phyloP scores from a whole-genome alignment of 2,329 filamentous ascomycete species.

The Aspergillus sergii region DNA sequence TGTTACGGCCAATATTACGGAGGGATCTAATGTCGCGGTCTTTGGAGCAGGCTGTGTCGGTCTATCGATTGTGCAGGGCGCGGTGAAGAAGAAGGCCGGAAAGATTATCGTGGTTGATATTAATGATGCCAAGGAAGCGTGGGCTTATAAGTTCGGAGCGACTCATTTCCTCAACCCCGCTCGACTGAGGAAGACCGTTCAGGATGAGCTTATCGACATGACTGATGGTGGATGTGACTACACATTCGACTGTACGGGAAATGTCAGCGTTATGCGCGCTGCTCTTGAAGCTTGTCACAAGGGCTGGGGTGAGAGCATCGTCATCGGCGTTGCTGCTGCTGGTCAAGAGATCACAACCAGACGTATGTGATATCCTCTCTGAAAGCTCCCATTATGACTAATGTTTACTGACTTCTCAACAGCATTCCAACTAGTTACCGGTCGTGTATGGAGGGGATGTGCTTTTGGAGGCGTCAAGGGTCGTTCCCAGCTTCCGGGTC shows the following conservation, averaged over 20 bases:
- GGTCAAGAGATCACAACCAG: conserved; percentile 93
- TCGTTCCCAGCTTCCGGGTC: conserved; percentile 81
- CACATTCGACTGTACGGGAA: conserved; percentile 98
- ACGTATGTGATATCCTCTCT: conserved; percentile 64
- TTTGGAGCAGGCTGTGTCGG: conserved; percentile 97
- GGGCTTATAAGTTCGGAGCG: conserved; percentile 91
- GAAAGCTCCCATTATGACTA: not conserved
- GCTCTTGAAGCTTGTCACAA: conserved; percentile 98
- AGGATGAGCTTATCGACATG: conserved; percentile 93
- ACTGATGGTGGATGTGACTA: conserved; percentile 98
- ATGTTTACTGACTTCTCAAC: conserved; percentile 3
- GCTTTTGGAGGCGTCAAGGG: conserved; percentile 99
- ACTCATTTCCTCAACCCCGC: conserved; percentile 97
- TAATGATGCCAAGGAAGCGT: conserved; percentile 88
- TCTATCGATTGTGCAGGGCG: conserved; percentile 91
- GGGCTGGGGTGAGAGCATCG: conserved; percentile 97
- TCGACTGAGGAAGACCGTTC: conserved; percentile 72
- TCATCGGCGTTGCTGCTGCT: conserved; percentile 95
- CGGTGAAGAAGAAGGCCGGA: conserved; percentile 75
- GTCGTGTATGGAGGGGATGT: conserved; percentile 96
- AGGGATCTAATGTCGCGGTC: conserved; percentile 84
- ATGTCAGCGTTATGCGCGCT: conserved; percentile 92
- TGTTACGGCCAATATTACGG: conserved; percentile 89
- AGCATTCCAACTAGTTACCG: conserved; percentile 99
- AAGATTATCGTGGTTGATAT: conserved; percentile 70